A percentile compares a stretch with the other conserved stretches of the same genome.
phyloP scores from a whole-genome alignment of 2,329 filamentous ascomycete species.

The Ceratocystis cubensis region DNA sequence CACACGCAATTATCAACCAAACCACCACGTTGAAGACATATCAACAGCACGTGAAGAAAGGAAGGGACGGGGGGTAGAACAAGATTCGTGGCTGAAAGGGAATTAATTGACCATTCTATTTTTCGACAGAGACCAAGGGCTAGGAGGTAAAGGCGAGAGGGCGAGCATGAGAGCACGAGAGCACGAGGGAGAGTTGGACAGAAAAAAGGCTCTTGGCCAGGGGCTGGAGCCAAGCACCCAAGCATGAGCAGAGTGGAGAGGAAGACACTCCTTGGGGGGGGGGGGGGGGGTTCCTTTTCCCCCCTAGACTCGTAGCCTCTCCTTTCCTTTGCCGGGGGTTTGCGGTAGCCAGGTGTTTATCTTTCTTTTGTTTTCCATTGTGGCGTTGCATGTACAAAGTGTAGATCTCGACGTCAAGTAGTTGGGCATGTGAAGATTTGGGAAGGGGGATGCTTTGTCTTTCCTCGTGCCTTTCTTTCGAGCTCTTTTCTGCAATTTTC shows the following conservation, averaged over 20 bases:
- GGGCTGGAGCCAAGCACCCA: background rate
- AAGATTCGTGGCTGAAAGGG: background rate
- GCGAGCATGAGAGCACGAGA: background rate
- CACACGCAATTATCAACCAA: background rate
- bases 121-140: background rate
- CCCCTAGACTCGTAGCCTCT: background rate
- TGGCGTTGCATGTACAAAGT: background rate
- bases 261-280: background rate
- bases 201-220: background rate
- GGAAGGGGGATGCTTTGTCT: background rate
- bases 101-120: background rate
- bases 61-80: background rate
- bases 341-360: background rate
- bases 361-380: background rate
- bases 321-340: background rate
- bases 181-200: background rate
- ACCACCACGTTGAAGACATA: slow-evolving; percentile 1
- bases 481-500: background rate
- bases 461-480: background rate
- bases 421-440: background rate
- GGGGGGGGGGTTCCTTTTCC: too few relatives aligned
- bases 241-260: background rate
- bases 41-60: background rate
- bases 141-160: background rate
- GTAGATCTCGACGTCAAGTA: background rate